Base-by-base conservation (phyloP, 2,329 filamentous ascomycete genomes). In the Fusarium caatingaense region DNA sequence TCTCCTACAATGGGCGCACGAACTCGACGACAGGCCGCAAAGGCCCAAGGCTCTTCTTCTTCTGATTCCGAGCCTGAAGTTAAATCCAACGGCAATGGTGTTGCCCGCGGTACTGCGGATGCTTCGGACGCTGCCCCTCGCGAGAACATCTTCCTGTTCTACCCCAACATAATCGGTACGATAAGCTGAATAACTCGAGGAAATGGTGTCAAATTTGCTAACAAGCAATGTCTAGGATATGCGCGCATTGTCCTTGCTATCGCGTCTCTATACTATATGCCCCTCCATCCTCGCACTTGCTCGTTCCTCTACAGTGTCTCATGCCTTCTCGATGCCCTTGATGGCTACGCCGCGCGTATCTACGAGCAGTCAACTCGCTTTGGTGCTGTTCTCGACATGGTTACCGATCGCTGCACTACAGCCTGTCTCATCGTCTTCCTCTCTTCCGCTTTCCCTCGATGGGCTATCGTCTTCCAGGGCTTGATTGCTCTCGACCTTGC, bases 181-280 rank as follows among this genome's bases (percentile, higher is more conserved):
- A 76, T 56, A 30, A 48, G 20, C 48, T 37, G 27, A 46, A 27
- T 34, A 40, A 8, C 34, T 50, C 42, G 16, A 30, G 11, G 15
- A 49, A 58, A 50, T 18, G 16, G 13, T 55, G 44, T 48, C 57
- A 48, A 37, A 34, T 32, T 54, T 32, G 37, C 65, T 71, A 58
- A 75, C 71, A 69, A 53, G 48, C 28, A 46, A 57, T 55, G 30
- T 58, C 6, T 70, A 94, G 92, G 92, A 72, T 95, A 95, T 81
- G 86, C 83, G 61, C 90, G 93, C 76, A 91, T 96, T 77, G 83
- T 95, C 69, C 88, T 95, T 72, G 94, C 94, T 74, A 84, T 98
- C 76, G 93, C 92, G 49, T 98, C 96, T 28, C 90, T 99, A 72
- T 97, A 98, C 85, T 99, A 98, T 85, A 99, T 99, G 96, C 95